phyloP scores from a whole-genome alignment of 108 stramenopile genomes.

The Cyclotella atomus region DNA sequence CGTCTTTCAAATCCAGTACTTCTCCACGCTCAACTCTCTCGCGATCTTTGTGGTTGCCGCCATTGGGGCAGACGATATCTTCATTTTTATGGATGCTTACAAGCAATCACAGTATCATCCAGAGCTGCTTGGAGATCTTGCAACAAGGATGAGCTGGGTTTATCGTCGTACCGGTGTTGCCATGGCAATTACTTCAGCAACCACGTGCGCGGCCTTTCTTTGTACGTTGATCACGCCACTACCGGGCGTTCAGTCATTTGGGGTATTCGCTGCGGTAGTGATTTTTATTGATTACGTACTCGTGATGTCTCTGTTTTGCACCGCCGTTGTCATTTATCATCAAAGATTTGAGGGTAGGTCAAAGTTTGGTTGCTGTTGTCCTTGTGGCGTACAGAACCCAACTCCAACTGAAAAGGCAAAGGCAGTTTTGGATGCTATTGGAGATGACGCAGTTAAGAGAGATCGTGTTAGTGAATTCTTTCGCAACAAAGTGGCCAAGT shows the following conservation, averaged over 20 bases:
- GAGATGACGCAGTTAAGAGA: constrained; percentile 29
- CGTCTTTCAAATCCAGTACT: constrained; percentile 56
- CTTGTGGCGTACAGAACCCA: constrained; percentile 28
- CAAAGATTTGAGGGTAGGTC: constrained; percentile 38
- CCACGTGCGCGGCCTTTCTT: constrained; percentile 62
- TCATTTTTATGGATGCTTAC: constrained; percentile 69
- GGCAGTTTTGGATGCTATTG: constrained; percentile 10
- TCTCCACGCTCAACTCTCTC: constrained; percentile 58
- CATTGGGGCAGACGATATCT: constrained; percentile 61
- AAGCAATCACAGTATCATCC: constrained; percentile 45
- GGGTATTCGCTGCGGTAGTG: constrained; percentile 62
- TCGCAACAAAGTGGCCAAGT: constrained; percentile 31
- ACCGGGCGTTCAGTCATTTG: constrained; percentile 50
- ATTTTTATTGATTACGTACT: constrained; percentile 63
- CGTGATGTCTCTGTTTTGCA: constrained; percentile 68
- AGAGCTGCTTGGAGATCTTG: constrained; percentile 38
- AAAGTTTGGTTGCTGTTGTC: constrained; percentile 48
- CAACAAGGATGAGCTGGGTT: constrained; percentile 61
- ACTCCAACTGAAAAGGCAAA: constrained; percentile 31
- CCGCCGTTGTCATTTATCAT: constrained; percentile 64
- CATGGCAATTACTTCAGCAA: constrained; percentile 64
- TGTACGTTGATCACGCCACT: constrained; percentile 58
- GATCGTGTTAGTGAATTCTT: constrained; percentile 57
- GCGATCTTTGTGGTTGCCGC: constrained; percentile 62
- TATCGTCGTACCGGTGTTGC: constrained; percentile 58